phyloP scores from a whole-genome alignment of 2,329 filamentous ascomycete genomes.

The Pyrenophora seminiperda region DNA sequence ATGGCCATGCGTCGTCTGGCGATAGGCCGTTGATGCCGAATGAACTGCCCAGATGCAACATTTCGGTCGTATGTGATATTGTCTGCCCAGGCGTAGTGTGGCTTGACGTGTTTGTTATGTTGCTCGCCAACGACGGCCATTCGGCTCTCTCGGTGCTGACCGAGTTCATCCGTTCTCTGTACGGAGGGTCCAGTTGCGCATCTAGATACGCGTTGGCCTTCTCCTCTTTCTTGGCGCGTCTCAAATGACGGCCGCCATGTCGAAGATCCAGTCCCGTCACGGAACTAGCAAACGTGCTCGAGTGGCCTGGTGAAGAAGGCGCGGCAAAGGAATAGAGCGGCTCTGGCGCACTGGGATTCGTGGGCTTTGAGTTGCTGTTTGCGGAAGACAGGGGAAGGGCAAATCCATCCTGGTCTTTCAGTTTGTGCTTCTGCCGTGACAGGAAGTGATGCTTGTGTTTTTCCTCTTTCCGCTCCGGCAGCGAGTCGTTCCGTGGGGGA shows the following conservation, averaged over 20 bases:
- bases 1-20: slow-evolving; percentile 80
- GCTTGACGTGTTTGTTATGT: slow-evolving; percentile 32
- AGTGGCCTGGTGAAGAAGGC: slow-evolving; percentile 71
- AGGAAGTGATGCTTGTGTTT: slow-evolving; percentile 78
- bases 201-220: slow-evolving; percentile 51
- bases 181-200: slow-evolving; percentile 38
- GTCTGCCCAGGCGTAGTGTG: slow-evolving; percentile 32
- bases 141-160: slow-evolving; percentile 48
- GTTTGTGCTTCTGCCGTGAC: slow-evolving; percentile 77
- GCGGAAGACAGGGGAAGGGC: slow-evolving; percentile 75
- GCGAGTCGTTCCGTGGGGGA: slow-evolving; percentile 54
- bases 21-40: slow-evolving; percentile 57
- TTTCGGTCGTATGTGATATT: slow-evolving; percentile 45
- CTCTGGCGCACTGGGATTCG: slow-evolving; percentile 74
- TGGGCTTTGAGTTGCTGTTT: slow-evolving; percentile 75
- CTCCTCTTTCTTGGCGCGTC: slow-evolving; percentile 71
- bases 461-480: slow-evolving; percentile 68
- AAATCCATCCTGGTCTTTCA: slow-evolving; percentile 71
- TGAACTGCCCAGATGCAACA: slow-evolving; percentile 52
- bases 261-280: slow-evolving; percentile 80
- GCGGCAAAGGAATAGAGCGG: slow-evolving; percentile 80
- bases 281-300: slow-evolving; percentile 75
- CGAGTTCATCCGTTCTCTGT: slow-evolving; percentile 45
- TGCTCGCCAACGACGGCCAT: slow-evolving; percentile 39
- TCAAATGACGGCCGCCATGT: slow-evolving; percentile 74